Conservation (phyloP, 2,329 filamentous ascomycete species). For the Neocatenulostroma microsporum region DNA sequence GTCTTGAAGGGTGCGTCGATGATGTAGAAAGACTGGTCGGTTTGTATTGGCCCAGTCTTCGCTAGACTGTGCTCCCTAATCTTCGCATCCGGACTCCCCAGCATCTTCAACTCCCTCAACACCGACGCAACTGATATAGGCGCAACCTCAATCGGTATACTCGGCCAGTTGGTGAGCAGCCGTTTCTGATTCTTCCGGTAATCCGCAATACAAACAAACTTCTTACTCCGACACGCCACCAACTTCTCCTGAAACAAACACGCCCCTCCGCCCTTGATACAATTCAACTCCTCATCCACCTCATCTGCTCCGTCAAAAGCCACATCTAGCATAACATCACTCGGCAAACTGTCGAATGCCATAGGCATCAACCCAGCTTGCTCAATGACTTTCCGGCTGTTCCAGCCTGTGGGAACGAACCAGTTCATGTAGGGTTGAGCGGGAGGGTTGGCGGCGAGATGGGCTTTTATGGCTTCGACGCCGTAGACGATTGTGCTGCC, state of each 20-base stretch:
- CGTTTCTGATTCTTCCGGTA: conserved; percentile 79
- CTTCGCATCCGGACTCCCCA: conserved; percentile 64
- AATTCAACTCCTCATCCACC: conserved; percentile 88
- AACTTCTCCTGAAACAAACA: conserved; percentile 98
- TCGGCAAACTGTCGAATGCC: conserved; percentile 66
- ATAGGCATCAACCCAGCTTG: conserved; percentile 68
- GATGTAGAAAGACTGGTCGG: conserved; percentile 81
- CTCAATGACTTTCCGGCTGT: conserved; percentile 80
- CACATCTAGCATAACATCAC: conserved; percentile 64
- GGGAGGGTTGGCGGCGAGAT: conserved; percentile 38
- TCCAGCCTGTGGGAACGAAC: conserved; percentile 88
- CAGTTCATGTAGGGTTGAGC: conserved; percentile 56
- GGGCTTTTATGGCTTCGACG: conserved; percentile 66
- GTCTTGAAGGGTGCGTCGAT: conserved; percentile 81
- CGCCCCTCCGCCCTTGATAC: conserved; percentile 96
- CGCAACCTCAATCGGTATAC: conserved; percentile 87
- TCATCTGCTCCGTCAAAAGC: conserved; percentile 97
- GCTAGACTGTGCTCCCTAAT: conserved; percentile 65
- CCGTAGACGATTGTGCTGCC: conserved; percentile 78
- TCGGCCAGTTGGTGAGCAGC: conserved; percentile 68
- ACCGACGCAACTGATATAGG: conserved; percentile 75
- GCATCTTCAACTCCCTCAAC: conserved; percentile 58
- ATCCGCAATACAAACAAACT: conserved; percentile 46
- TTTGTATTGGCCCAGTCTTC: conserved; percentile 77
- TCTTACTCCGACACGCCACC: conserved; percentile 56